Conservation (phyloP, 2,329 filamentous ascomycete genomes). For the Xylariaceae sp. region DNA sequence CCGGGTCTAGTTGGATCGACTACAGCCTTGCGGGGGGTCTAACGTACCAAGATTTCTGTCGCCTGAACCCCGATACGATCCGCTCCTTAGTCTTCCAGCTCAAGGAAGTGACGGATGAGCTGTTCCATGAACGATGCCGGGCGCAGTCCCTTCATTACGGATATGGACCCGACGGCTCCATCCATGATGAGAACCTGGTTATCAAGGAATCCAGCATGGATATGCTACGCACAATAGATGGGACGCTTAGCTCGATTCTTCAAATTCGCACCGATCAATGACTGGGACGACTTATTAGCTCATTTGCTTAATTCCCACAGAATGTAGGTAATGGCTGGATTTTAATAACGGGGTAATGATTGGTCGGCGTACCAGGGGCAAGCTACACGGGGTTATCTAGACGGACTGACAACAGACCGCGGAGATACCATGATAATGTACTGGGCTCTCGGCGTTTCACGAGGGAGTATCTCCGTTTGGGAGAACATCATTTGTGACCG, state of each 20-base stretch:
- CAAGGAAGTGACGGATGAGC: slow-evolving; percentile 20
- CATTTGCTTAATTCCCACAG: background rate
- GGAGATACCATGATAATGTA: no score
- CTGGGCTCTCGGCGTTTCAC: no score
- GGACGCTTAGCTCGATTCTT: slow-evolving; percentile 13
- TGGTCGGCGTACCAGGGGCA: background rate
- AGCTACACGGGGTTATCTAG: background rate
- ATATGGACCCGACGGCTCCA: slow-evolving; percentile 15
- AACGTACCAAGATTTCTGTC: slow-evolving; percentile 24
- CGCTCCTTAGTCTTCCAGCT: slow-evolving; percentile 24
- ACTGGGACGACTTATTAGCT: background rate
- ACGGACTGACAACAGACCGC: no score
- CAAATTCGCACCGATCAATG: background rate
- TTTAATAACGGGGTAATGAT: background rate
- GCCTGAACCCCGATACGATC: slow-evolving; percentile 24
- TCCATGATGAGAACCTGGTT: background rate
- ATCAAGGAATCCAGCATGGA: slow-evolving; percentile 5
- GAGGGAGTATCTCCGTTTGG: no score
- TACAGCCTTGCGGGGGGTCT: slow-evolving; percentile 18
- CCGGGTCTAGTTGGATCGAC: slow-evolving; percentile 26
- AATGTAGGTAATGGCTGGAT: background rate
- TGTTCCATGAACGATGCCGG: slow-evolving; percentile 14
- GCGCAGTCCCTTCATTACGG: slow-evolving; percentile 1
- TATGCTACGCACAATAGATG: slow-evolving; percentile 10
- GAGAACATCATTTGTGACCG: no score